A percentile compares a stretch with the other conserved stretches of the same genome.
Conservation (phyloP, 2,329 filamentous ascomycete genomes). For the Cercospora zeae-maydis region DNA sequence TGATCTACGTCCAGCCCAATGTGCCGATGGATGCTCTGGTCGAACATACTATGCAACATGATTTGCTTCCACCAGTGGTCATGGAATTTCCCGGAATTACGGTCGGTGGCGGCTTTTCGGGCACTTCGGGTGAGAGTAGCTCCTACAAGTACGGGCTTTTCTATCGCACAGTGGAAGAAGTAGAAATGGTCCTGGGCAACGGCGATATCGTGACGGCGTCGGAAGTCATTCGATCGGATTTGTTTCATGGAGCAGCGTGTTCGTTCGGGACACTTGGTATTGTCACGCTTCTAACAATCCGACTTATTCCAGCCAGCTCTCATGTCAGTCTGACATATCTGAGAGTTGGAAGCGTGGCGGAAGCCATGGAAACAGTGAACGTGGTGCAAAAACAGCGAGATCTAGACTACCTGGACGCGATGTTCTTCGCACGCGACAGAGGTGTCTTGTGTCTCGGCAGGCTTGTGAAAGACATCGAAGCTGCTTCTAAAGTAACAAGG, state of each 20-base stretch:
- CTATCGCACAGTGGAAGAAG: constrained; percentile 56
- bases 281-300: constrained; percentile 54
- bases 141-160: constrained; percentile 65
- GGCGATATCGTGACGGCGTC: constrained; percentile 56
- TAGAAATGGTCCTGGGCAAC: constrained; percentile 62
- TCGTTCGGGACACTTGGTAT: constrained; percentile 64
- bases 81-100: constrained; percentile 71
- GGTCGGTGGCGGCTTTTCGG: constrained; percentile 62
- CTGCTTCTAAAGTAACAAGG: constrained; percentile 6
- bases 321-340: constrained; percentile 51
- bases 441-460: constrained; percentile 44
- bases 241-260: constrained; percentile 62
- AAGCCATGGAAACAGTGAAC: constrained; percentile 36
- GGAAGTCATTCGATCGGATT: constrained; percentile 48
- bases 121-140: constrained; percentile 63
- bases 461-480: constrained; percentile 15
- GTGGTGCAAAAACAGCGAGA: constrained; percentile 26
- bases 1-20: constrained; percentile 61
- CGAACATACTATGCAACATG: constrained; percentile 52
- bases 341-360: constrained; percentile 39
- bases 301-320: constrained; percentile 43
- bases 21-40: constrained; percentile 64
- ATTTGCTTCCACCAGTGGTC: constrained; percentile 60
- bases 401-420: constrained; percentile 53
- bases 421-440: constrained; percentile 43